A percentile compares a stretch with the other conserved stretches of the same genome.
Conservation (phyloP, 1,139 yeast species). For the Martiniozyma asiatica region DNA sequence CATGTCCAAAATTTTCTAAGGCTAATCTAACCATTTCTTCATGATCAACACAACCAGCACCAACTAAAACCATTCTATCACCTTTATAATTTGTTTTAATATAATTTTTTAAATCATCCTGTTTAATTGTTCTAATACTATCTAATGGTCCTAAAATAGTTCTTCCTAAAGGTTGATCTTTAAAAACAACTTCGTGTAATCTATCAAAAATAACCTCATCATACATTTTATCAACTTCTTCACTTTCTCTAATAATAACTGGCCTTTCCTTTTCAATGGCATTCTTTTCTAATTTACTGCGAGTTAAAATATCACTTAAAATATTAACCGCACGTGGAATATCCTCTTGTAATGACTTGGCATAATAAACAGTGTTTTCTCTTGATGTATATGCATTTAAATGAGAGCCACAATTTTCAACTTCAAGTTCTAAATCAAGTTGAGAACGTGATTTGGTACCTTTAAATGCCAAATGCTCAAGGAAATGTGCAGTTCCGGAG, state of each 20-base stretch:
- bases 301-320: slow-evolving; percentile 77
- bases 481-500: slow-evolving; percentile 91
- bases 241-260: slow-evolving; percentile 90
- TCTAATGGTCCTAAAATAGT: slow-evolving; percentile 95
- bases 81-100: slow-evolving; percentile 84
- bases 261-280: slow-evolving; percentile 95
- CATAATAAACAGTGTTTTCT: slow-evolving; percentile 94
- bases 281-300: slow-evolving; percentile 64
- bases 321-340: slow-evolving; percentile 82
- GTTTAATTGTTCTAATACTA: slow-evolving; percentile 68
- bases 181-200: slow-evolving; percentile 84
- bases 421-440: slow-evolving; percentile 75
- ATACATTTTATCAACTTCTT: slow-evolving; percentile 95
- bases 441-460: slow-evolving; percentile 85
- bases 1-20: slow-evolving; percentile 61
- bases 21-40: slow-evolving; percentile 71
- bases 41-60: slow-evolving; percentile 90
- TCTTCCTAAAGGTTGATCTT: slow-evolving; percentile 87
- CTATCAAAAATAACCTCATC: slow-evolving; percentile 98
- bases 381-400: slow-evolving; percentile 94
- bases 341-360: slow-evolving; percentile 72
- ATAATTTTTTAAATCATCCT: slow-evolving; percentile 66
- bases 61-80: slow-evolving; percentile 94
- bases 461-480: slow-evolving; percentile 92
- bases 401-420: slow-evolving; percentile 94